A percentile compares a stretch with the other conserved stretches of the same genome.
Evolutionary conservation across 495 filamentous ascomycete genomes (phyloP).

Genomic region (Schizothecium vesticola): DNA sequence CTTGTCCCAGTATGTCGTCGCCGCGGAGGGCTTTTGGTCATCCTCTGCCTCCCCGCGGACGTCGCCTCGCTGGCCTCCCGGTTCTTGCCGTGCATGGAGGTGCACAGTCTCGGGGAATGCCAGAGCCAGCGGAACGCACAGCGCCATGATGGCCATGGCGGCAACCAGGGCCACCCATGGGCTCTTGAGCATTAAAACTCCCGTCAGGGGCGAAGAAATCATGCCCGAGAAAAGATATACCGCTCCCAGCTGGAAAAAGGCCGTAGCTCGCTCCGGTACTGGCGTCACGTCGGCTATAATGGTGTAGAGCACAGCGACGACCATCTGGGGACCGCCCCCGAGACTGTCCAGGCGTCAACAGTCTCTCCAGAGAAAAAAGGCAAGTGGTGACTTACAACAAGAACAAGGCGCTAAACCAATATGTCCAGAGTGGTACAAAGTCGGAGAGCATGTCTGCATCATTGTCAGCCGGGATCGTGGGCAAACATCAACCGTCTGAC

Average conservation of each 20-base stretch:
- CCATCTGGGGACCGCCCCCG: constrained; percentile 24
- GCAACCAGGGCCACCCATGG: constrained; percentile 23
- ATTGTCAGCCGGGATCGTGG: background rate
- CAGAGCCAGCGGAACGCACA: constrained; percentile 6
- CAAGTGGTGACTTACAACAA: constrained; percentile 18
- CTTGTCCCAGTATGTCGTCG: constrained; percentile 9
- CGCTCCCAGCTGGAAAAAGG: constrained; percentile 29
- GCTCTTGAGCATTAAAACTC: constrained; percentile 19
- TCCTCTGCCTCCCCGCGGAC: background rate
- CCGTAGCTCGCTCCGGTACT: constrained; percentile 19
- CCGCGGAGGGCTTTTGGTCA: background rate
- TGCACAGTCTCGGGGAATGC: constrained; percentile 29
- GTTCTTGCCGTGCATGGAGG: constrained; percentile 9
- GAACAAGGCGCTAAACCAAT: constrained; percentile 17
- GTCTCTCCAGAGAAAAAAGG: background rate
- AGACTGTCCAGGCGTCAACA: constrained; percentile 16
- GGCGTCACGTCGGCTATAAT: constrained; percentile 28
- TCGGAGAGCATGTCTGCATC: constrained; percentile 23
- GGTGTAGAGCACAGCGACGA: constrained; percentile 32
- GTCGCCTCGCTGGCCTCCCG: background rate
- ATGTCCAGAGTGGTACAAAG: constrained; percentile 27
- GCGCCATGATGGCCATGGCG: constrained; percentile 9
- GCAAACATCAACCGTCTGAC: background rate
- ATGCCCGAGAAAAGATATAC: constrained; percentile 22
- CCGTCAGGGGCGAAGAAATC: constrained; percentile 22